Percentiles rank a stretch among this genome's conserved stretches.
phyloP scores from a whole-genome alignment of 148 eudicot genomes.

The Chenopodium album region DNA sequence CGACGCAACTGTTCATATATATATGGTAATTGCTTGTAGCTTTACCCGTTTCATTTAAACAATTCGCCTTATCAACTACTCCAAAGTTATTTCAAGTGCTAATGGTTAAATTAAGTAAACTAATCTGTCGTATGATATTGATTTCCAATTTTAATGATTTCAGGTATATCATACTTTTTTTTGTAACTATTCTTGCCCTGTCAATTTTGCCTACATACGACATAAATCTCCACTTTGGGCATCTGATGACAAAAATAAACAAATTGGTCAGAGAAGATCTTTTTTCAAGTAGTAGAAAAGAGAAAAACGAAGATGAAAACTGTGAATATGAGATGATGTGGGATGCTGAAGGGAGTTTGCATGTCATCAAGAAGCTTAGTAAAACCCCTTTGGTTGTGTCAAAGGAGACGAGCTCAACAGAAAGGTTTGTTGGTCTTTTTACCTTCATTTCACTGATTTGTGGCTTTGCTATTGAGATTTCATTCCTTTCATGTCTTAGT shows the following conservation, averaged over 20 bases:
- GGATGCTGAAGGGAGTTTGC: conserved; percentile 98
- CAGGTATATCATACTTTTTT: conserved; percentile 76
- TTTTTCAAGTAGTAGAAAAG: conserved; percentile 45
- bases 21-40: conserved; percentile 57
- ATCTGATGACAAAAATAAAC: conserved; percentile 35
- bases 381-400: conserved; percentile 34
- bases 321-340: conserved; percentile 87
- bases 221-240: conserved; percentile 34
- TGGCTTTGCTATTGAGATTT: conserved; percentile 1
- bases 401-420: conserved; percentile 47
- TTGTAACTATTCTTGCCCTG: conserved; percentile 57
- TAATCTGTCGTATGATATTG: conserved; percentile 13
- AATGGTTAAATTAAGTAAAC: too few relatives aligned
- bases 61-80: not conserved
- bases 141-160: conserved; percentile 27
- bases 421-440: conserved; percentile 46
- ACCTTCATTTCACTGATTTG: not conserved
- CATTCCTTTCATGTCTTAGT: not conserved
- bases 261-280: conserved; percentile 25
- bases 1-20: conserved; percentile 62
- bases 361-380: conserved; percentile 64
- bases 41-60: not conserved
- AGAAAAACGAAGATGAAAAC: conserved; percentile 86
- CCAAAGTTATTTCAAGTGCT: not conserved
- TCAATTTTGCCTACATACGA: conserved; percentile 71